Conservation (phyloP, 2,329 filamentous ascomycete genomes). For the Colletotrichum plurivorum region DNA sequence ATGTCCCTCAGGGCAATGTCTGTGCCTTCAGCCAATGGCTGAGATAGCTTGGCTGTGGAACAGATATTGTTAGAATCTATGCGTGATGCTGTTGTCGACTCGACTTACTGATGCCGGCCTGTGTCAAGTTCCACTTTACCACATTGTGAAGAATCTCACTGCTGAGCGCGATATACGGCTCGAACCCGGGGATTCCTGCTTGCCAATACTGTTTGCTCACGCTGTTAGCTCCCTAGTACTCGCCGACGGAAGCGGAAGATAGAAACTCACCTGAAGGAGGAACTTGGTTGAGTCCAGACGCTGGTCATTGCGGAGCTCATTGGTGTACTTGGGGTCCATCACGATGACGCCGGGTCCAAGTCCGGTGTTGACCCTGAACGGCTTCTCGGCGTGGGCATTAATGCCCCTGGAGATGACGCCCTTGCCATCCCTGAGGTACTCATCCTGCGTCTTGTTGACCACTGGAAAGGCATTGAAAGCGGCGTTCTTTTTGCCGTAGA, state of each 20-base stretch:
- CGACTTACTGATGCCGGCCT: slow-evolving; percentile 18
- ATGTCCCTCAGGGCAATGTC: slow-evolving; percentile 21
- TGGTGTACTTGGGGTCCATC: neutral
- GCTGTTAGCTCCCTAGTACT: neutral
- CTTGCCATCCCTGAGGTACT: slow-evolving; percentile 15
- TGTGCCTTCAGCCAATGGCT: slow-evolving; percentile 22
- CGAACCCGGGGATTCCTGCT: slow-evolving; percentile 27
- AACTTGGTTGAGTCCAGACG: slow-evolving; percentile 31
- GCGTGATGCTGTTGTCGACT: neutral
- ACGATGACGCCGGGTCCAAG: slow-evolving; percentile 27
- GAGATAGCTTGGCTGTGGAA: slow-evolving; percentile 11
- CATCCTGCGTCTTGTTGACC: slow-evolving; percentile 24
- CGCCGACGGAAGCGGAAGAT: too few species aligned
- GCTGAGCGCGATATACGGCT: slow-evolving; percentile 20
- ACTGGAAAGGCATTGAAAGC: slow-evolving; percentile 23
- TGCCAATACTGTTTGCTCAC: slow-evolving; percentile 25
- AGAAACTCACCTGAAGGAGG: slow-evolving; percentile 11
- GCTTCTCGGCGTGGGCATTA: slow-evolving; percentile 4
- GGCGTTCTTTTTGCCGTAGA: slow-evolving; percentile 4
- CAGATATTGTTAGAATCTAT: neutral
- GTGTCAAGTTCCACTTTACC: slow-evolving; percentile 30
- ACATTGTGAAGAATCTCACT: slow-evolving; percentile 35
- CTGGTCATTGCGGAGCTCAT: slow-evolving; percentile 23
- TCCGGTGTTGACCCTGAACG: slow-evolving; percentile 29
- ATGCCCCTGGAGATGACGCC: slow-evolving; percentile 12